phyloP scores from a whole-genome alignment of 2,329 filamentous ascomycete genomes.

The Botrytis aclada region DNA sequence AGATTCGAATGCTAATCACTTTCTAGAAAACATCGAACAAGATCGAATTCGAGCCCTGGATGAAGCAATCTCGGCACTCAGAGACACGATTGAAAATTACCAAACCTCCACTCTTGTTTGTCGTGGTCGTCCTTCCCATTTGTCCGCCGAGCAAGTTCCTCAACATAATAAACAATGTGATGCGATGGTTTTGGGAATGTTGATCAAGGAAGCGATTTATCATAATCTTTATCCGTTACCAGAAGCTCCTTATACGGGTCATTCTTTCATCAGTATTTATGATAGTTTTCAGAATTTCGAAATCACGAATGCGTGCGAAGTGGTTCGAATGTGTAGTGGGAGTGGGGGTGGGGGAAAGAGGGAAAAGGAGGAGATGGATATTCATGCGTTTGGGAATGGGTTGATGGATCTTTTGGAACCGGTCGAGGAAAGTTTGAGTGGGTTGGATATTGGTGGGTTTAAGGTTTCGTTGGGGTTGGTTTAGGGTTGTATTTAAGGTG shows the following conservation, averaged over 20 bases:
- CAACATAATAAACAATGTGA: conserved; percentile 14
- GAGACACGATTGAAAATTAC: conserved; percentile 7
- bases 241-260: conserved; percentile 2
- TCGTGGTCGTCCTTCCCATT: background rate
- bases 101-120: background rate
- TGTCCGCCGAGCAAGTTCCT: background rate
- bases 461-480: background rate
- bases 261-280: background rate
- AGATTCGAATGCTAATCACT: background rate
- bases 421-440: background rate
- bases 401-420: conserved; percentile 8
- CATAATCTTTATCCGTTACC: conserved; percentile 11
- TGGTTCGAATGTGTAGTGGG: background rate
- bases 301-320: conserved; percentile 1
- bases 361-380: background rate
- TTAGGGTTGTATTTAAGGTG: background rate
- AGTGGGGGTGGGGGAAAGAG: background rate
- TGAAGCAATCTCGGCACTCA: conserved; percentile 1
- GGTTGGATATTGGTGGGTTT: background rate
- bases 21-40: conserved; percentile 2
- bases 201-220: conserved; percentile 1
- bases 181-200: conserved; percentile 6
- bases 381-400: background rate
- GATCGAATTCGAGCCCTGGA: background rate
- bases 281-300: conserved; percentile 1